phyloP scores from a whole-genome alignment of 1,284 basidiomycete species.

The Schizophyllum amplum region DNA sequence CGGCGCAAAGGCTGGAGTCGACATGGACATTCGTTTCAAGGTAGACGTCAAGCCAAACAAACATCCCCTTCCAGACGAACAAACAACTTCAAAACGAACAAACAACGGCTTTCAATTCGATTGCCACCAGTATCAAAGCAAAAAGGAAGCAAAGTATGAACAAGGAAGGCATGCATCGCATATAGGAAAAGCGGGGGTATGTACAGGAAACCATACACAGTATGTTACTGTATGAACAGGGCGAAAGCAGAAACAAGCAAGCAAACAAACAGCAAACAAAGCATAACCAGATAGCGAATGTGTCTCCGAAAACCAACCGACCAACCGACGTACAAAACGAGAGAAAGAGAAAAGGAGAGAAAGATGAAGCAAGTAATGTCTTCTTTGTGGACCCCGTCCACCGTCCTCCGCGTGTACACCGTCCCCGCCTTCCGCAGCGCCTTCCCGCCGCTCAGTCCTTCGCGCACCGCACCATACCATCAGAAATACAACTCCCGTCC shows the following conservation, averaged over 20 bases:
- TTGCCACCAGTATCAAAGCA: background rate
- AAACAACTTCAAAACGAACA: background rate
- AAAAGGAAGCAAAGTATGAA: background rate
- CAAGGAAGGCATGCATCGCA: background rate
- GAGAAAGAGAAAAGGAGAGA: background rate
- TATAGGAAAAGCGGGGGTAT: background rate
- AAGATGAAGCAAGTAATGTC: background rate
- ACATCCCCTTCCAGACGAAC: no score
- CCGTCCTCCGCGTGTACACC: background rate
- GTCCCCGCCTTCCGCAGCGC: background rate
- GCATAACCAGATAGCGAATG: background rate
- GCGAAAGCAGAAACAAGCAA: background rate
- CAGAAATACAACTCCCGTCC: no score
- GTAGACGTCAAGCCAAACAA: background rate
- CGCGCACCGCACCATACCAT: no score
- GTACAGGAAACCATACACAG: no score
- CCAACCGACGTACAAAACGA: background rate
- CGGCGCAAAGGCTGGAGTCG: background rate
- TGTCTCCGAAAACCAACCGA: background rate
- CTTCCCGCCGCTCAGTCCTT: background rate
- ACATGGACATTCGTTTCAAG: background rate
- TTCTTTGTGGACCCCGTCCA: background rate
- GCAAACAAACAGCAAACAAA: background rate
- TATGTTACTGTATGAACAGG: no score
- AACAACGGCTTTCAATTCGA: background rate